Conservation (phyloP, 179 eudicot species). For the Carnegiea gigantea region DNA sequence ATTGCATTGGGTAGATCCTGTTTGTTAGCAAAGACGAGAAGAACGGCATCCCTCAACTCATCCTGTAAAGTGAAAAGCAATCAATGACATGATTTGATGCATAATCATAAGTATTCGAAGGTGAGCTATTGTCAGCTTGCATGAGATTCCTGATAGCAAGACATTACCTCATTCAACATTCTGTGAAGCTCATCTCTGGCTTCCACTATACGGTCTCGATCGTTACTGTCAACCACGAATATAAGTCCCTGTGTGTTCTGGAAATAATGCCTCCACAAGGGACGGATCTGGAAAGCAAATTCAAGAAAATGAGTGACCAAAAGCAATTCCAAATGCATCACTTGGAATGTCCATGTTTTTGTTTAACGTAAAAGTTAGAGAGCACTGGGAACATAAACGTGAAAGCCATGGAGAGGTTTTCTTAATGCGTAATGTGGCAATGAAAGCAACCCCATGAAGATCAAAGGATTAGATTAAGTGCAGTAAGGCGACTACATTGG, state of each 20-base stretch:
- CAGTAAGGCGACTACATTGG: no score
- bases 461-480: no score
- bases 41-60: slow-evolving; percentile 37
- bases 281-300: slow-evolving; percentile 57
- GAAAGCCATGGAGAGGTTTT: neutral
- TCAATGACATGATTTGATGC: neutral
- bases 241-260: slow-evolving; percentile 76
- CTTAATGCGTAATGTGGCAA: no score
- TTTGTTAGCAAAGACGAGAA: slow-evolving; percentile 58
- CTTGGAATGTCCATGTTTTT: neutral
- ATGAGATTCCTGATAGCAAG: neutral
- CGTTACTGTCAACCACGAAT: slow-evolving; percentile 67
- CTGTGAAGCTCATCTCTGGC: slow-evolving; percentile 66
- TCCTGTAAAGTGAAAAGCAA: slow-evolving; percentile 19
- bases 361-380: no score
- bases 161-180: slow-evolving; percentile 52
- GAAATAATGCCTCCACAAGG: slow-evolving; percentile 89
- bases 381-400: neutral
- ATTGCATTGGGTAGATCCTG: slow-evolving; percentile 70
- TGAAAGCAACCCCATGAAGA: neutral
- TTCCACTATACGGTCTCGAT: slow-evolving; percentile 36
- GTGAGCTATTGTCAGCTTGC: neutral
- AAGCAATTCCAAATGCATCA: neutral
- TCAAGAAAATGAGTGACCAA: neutral
- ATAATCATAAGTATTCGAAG: neutral